Evolutionary conservation across 1,284 basidiomycete genomes (phyloP), one percentile per base, ranked within the genome.

Genomic region (Waitea zeae): DNA sequence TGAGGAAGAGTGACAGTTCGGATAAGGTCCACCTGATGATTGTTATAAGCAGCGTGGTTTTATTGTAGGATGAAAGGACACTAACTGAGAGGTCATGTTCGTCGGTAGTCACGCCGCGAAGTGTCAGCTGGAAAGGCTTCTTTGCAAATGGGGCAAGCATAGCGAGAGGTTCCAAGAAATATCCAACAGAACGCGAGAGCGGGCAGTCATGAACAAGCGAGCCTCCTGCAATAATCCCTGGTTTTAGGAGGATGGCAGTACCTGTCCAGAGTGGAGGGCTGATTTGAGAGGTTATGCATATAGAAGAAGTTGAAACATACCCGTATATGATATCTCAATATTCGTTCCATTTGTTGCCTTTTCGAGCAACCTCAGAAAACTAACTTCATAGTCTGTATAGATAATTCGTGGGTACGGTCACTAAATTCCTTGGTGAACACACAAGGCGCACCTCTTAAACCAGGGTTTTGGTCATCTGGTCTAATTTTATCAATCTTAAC

Each of bases 291-390:
- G n/a, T n/a, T n/a, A n/a, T n/a, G n/a, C n/a, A n/a, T n/a, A n/a
- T n/a, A 36, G 4, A 15, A 26, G 17, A 35, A 22, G 24, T 6
- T 31, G 32, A n/a, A 24, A 47, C 67, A 39, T 41, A 86, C 86
- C 88, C 11, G 95, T 98, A 13, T 93, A 82, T 2, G 87, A 93
- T 38, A 99, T 98, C 52, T 98, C 95, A 41, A 98, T 87, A 17
- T 86, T 60, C 5, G 86, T 88, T 1, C 95, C 95, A 64, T 98
- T 97, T 3, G 92, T 95, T 2, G 87, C 60, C 49, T 89, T 90
- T 53, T 98, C 93, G 17, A 98, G 49, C 11, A 98, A 58, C 15
- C 95, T 64, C 30, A 99, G 53, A 20, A 97, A 68, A 47, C 84
- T 93, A 36, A 95, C 77, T 60, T 98, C 95, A 54, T 82, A 95